Percentiles rank a stretch among this genome's conserved stretches.
These are phyloP conservation scores for Cyclotella baltica DNA, from an alignment of 108 stramenopile species.

Conservation along the genomic window DNA sequence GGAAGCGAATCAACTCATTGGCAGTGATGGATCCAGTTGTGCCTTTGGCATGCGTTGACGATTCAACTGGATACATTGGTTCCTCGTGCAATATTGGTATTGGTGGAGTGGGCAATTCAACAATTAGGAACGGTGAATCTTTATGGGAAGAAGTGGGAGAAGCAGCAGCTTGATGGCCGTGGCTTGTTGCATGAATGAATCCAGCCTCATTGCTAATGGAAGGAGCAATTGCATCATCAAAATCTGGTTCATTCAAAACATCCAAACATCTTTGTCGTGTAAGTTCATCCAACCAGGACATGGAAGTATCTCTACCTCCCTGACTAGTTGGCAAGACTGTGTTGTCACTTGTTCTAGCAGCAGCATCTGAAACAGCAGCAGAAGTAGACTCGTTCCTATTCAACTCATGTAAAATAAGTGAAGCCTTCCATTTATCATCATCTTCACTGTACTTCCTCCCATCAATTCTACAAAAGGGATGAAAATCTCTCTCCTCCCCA, in stretches of 20 bases:
- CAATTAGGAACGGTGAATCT: slow-evolving; percentile 56
- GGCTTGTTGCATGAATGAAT: not conserved
- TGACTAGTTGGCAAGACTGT: not conserved
- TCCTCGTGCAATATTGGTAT: slow-evolving; percentile 87
- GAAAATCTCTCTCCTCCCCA: not conserved
- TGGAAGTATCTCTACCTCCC: not conserved
- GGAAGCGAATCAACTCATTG: slow-evolving; percentile 70
- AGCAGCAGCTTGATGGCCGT: not conserved
- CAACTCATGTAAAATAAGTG: slow-evolving; percentile 51
- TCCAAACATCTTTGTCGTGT: slow-evolving; percentile 67
- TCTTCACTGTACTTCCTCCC: slow-evolving; percentile 28
- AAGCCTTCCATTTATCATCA: slow-evolving; percentile 57
- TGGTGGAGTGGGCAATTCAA: slow-evolving; percentile 79
- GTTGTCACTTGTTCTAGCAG: not conserved
- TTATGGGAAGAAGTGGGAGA: slow-evolving; percentile 41
- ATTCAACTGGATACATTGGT: slow-evolving; percentile 69
- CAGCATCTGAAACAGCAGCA: not conserved
- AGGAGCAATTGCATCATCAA: slow-evolving; percentile 32
- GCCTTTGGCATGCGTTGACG: slow-evolving; percentile 50
- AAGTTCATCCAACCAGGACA: slow-evolving; percentile 81
- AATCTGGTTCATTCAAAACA: slow-evolving; percentile 51
- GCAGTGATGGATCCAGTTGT: slow-evolving; percentile 80
- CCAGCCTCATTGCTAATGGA: not conserved
- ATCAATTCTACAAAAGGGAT: slow-evolving; percentile 24
- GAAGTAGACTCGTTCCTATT: slow-evolving; percentile 25